These are phyloP conservation scores for Benincasa hispida DNA, from an alignment of 306 rosid species.

Conservation along the genomic window DNA sequence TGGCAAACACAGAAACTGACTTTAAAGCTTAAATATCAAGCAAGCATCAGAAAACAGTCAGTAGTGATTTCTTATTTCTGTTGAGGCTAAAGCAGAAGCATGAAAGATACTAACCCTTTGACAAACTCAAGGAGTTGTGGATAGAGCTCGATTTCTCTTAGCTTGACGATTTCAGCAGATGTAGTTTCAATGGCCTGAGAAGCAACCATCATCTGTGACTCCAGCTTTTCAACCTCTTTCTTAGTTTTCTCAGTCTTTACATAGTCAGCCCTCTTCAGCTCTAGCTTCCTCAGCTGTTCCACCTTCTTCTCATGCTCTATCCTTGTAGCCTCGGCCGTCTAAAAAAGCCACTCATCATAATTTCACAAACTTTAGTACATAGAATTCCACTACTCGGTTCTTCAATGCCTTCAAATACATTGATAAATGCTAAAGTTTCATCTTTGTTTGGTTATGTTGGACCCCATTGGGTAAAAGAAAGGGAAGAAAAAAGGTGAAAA, in stretches of 20 bases:
- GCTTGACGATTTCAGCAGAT: slow-evolving; percentile 65
- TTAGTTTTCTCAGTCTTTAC: slow-evolving; percentile 77
- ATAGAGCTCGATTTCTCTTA: slow-evolving; percentile 72
- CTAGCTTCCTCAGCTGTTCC: slow-evolving; percentile 56
- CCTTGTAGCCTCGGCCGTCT: slow-evolving; percentile 67
- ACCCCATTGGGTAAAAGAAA: background rate
- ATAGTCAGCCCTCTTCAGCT: slow-evolving; percentile 79
- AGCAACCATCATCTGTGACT: slow-evolving; percentile 88
- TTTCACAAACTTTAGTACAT: background rate
- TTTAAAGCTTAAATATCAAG: background rate
- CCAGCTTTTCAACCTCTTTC: slow-evolving; percentile 84
- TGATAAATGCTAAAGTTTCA: slow-evolving; percentile 2
- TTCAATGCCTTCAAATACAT: background rate
- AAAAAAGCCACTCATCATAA: slow-evolving; percentile 11
- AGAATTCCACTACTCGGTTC: background rate
- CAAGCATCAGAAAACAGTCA: background rate
- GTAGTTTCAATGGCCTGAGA: slow-evolving; percentile 85
- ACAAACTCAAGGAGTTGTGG: slow-evolving; percentile 83
- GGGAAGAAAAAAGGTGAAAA: background rate
- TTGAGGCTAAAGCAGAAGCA: background rate
- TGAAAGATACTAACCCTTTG: slow-evolving; percentile 66
- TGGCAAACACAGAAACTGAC: background rate
- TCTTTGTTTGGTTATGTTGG: background rate
- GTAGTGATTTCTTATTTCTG: background rate
- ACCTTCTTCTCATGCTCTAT: slow-evolving; percentile 69